Base-by-base conservation (phyloP, 2,329 filamentous ascomycete genomes). In the Parastagonospora avenae region DNA sequence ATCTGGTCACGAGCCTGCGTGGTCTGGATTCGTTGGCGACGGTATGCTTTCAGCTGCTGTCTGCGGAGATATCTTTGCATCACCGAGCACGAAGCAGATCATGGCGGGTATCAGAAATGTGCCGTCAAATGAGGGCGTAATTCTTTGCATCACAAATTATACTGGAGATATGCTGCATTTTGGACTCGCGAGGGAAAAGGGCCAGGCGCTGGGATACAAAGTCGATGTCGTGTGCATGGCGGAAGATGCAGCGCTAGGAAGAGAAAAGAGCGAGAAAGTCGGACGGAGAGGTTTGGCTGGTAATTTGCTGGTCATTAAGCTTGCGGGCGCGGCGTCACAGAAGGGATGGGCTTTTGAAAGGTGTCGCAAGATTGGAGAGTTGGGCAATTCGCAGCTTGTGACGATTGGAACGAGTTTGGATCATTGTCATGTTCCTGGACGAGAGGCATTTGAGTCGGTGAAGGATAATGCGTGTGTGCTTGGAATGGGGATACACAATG, bases 401-500 rank as follows among this genome's bases (percentile, higher is more conserved):
- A 80, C 79, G 3, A 80, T 82, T 45, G 80, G 79, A 1, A 77
- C 79, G 10, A 78, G 76, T 42, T 57, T 82, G 12, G 79, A 82
- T 59, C 79, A 81, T 59, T 82, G 80, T 59, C 79, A 82, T 55
- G 79, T 82, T 2, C 80, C 79, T 2, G 80, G 79, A 9, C 60
- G 79, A 50, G 75, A 78, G 30, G 78, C 79, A 6, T 80, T 83
- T 49, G 77, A 82, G 55, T 72, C 76, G 0, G 74, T 82, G 4
- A 68, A 75, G 1, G 66, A 71, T 10, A 59, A 72, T 52, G 59
- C 73, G 5, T 69, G 62, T 52, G 76, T 76, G 10, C 53, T 78
- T 14, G 76, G 76, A 6, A 79, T 81, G 71, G 79, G 79, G 2
- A 80, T 80, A 44, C 79, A 82, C 56, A 81, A 81, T 45, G 79